These are phyloP conservation scores for Magnusiomyces magnusii DNA, from an alignment of 1,139 yeast genomes.

Conservation along the genomic window DNA sequence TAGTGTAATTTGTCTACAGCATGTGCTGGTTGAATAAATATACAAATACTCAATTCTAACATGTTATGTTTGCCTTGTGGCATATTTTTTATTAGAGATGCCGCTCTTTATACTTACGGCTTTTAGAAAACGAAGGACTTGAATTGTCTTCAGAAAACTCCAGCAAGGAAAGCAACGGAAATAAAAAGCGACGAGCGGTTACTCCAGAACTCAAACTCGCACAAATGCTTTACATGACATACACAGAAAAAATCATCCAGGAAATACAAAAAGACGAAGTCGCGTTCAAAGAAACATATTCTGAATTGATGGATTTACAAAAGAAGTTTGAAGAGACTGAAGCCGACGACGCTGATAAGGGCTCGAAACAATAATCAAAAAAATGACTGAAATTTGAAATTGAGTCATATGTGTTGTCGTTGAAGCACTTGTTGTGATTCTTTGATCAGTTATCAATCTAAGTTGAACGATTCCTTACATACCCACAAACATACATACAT, in stretches of 20 bases:
- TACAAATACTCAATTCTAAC: background rate
- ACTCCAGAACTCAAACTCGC: conserved; percentile 24
- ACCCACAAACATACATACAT: too few relatives aligned
- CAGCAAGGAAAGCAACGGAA: background rate
- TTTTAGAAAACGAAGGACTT: conserved; percentile 26
- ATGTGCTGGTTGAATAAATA: background rate
- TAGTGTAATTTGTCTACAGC: too few relatives aligned
- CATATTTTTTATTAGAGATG: conserved; percentile 20
- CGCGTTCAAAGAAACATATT: conserved; percentile 23
- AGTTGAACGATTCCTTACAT: too few relatives aligned
- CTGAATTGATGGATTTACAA: conserved; percentile 13
- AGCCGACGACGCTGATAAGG: background rate
- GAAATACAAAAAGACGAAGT: conserved; percentile 26
- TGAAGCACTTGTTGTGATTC: too few relatives aligned
- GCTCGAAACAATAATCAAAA: background rate
- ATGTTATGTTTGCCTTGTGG: background rate
- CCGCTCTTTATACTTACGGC: conserved; percentile 22
- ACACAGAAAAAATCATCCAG: conserved; percentile 25
- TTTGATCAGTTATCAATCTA: too few relatives aligned
- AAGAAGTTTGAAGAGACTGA: background rate
- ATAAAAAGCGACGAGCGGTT: conserved; percentile 1
- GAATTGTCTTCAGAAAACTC: conserved; percentile 11
- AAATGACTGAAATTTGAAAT: too few relatives aligned
- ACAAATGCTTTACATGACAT: conserved; percentile 27
- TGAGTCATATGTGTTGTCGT: too few relatives aligned